Conservation (phyloP, 805 yeast genomes). For the Tetrapisispora arboricola region DNA sequence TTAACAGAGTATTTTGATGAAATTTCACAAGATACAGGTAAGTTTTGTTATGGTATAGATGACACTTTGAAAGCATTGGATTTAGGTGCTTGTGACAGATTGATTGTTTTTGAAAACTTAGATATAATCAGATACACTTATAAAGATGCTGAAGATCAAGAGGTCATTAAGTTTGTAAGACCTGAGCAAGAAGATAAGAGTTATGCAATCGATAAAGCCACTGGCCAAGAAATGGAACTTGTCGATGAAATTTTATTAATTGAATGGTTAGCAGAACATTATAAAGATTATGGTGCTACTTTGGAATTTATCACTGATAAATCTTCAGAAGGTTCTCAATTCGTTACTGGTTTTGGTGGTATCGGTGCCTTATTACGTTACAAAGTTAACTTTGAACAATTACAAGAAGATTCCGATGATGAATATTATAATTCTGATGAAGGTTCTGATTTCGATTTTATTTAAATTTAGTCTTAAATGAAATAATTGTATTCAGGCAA, state of each 20-base stretch:
- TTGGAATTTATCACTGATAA: slow-evolving; percentile 94
- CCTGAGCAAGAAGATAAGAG: slow-evolving; percentile 69
- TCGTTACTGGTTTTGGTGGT: slow-evolving; percentile 97
- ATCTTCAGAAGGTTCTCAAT: slow-evolving; percentile 97
- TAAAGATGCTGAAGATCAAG: slow-evolving; percentile 74
- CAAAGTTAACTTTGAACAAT: slow-evolving; percentile 93
- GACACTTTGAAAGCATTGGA: slow-evolving; percentile 95
- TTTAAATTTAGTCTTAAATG: slow-evolving; percentile 12
- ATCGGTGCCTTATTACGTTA: slow-evolving; percentile 94
- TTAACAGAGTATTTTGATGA: slow-evolving; percentile 90
- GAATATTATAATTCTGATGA: slow-evolving; percentile 61
- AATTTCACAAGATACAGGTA: slow-evolving; percentile 94
- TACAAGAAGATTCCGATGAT: slow-evolving; percentile 81
- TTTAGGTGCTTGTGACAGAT: slow-evolving; percentile 87
- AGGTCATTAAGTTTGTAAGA: slow-evolving; percentile 58
- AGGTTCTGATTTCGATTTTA: slow-evolving; percentile 31
- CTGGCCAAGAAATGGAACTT: slow-evolving; percentile 89
- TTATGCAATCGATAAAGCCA: slow-evolving; percentile 66
- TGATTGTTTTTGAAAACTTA: slow-evolving; percentile 88
- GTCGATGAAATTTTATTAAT: slow-evolving; percentile 74
- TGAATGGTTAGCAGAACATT: slow-evolving; percentile 98
- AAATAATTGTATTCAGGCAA: not conserved
- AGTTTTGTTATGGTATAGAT: slow-evolving; percentile 94
- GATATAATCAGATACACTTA: slow-evolving; percentile 74
- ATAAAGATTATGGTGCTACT: slow-evolving; percentile 87